Evolutionary conservation across 768 basidiomycete genomes (phyloP).

Genomic region (Hericium coralloides): DNA sequence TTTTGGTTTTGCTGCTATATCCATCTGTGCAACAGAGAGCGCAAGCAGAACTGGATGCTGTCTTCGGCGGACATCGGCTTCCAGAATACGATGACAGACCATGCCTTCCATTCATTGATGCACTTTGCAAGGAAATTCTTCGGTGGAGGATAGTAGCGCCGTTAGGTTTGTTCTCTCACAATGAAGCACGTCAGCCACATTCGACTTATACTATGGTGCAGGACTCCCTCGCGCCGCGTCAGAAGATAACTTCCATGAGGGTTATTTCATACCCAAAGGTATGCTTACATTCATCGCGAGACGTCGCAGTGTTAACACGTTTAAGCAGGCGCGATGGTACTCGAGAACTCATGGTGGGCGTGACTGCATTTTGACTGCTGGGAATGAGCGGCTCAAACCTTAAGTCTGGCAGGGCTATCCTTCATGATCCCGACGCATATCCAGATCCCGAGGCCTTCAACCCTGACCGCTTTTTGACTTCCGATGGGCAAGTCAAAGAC

Average conservation of each 20-base stretch:
- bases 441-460: slow-evolving; percentile 30
- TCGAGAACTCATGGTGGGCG: background rate
- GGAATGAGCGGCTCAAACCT: background rate
- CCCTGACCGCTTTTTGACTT: slow-evolving; percentile 25
- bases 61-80: slow-evolving; percentile 15
- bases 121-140: slow-evolving; percentile 18
- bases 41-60: slow-evolving; percentile 20
- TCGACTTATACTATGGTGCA: background rate
- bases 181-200: too few species aligned
- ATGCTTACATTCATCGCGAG: background rate
- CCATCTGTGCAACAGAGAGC: slow-evolving; percentile 20
- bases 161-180: background rate
- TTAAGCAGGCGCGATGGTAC: background rate
- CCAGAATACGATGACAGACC: slow-evolving; percentile 19
- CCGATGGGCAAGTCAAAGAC: background rate
- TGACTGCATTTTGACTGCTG: background rate
- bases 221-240: background rate
- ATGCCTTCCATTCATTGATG: slow-evolving; percentile 20
- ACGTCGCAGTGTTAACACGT: background rate
- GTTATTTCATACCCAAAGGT: background rate
- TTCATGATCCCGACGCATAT: slow-evolving; percentile 23
- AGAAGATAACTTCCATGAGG: background rate
- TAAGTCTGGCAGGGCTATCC: slow-evolving; percentile 13
- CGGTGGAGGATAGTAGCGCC: slow-evolving; percentile 15
- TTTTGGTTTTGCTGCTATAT: slow-evolving; percentile 20